Conservation (phyloP, 345 rosid species). For the Brassica napus region DNA sequence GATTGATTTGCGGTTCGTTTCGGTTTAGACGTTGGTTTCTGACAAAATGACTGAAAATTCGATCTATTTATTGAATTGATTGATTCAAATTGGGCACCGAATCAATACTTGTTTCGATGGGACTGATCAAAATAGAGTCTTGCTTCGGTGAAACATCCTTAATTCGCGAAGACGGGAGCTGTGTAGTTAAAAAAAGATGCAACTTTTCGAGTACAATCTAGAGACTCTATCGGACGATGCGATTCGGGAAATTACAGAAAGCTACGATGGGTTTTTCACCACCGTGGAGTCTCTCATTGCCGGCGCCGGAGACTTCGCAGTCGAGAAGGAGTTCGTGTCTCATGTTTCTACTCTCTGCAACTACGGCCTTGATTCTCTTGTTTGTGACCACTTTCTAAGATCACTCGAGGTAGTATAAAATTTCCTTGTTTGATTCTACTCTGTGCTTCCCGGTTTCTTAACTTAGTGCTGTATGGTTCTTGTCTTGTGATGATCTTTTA, state of each 20-base stretch:
- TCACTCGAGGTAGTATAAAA: constrained; percentile 55
- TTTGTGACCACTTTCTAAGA: constrained; percentile 65
- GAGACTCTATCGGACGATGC: constrained; percentile 53
- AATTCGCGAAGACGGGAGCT: no score
- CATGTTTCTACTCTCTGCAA: constrained; percentile 65
- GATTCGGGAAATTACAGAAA: constrained; percentile 54
- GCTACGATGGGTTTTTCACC: constrained; percentile 63
- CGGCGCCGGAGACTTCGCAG: constrained; percentile 41
- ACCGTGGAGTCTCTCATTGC: constrained; percentile 56
- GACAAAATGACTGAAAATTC: no score
- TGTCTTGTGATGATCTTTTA: background rate
- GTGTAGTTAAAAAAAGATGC: constrained; percentile 32
- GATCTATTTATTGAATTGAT: no score
- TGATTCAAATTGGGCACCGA: no score
- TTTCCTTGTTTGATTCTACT: no score
- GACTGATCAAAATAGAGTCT: no score
- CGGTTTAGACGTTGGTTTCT: background rate
- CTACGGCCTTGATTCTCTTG: constrained; percentile 71
- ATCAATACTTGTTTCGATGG: no score
- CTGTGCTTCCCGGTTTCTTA: no score
- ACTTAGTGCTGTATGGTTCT: no score
- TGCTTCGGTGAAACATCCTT: no score
- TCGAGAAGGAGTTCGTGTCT: constrained; percentile 48
- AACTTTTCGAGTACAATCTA: constrained; percentile 47
- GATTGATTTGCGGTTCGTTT: background rate